phyloP scores from a whole-genome alignment of 1,284 basidiomycete species.

The Ustilago nuda region DNA sequence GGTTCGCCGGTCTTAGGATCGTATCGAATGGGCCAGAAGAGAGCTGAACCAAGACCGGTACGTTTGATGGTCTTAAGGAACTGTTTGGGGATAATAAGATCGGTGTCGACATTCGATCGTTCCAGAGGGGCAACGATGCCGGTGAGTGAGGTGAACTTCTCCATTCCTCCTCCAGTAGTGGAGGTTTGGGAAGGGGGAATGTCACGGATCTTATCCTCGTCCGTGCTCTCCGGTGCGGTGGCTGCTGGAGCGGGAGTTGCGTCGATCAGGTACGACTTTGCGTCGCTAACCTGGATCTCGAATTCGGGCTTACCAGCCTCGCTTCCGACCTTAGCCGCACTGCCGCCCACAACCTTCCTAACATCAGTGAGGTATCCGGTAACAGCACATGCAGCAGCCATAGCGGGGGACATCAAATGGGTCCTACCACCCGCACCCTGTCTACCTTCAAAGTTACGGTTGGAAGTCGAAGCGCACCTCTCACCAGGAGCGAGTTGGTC shows the following conservation, averaged over 20 bases:
- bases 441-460: conserved; percentile 69
- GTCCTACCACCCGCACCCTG: conserved; percentile 68
- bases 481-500: conserved; percentile 68
- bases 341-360: conserved; percentile 56
- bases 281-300: conserved; percentile 59
- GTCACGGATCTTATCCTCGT: conserved; percentile 57
- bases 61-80: conserved; percentile 69
- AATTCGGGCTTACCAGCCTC: conserved; percentile 55
- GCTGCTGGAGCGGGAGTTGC: conserved; percentile 47
- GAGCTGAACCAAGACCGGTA: conserved; percentile 64
- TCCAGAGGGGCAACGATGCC: conserved; percentile 67
- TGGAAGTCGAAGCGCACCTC: conserved; percentile 69
- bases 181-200: conserved; percentile 40
- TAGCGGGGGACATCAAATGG: conserved; percentile 67
- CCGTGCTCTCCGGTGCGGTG: conserved; percentile 35
- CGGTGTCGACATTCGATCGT: conserved; percentile 67
- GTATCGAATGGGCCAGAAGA: conserved; percentile 66
- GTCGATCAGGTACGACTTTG: conserved; percentile 59
- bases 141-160: conserved; percentile 61
- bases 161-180: conserved; percentile 57
- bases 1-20: conserved; percentile 63
- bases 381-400: conserved; percentile 67
- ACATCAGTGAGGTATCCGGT: conserved; percentile 68
- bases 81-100: conserved; percentile 68
- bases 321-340: conserved; percentile 45